Evolutionary conservation across 768 basidiomycete species (phyloP), one percentile per base, ranked within the genome.

Genomic region (Phaeotremella skinneri): DNA sequence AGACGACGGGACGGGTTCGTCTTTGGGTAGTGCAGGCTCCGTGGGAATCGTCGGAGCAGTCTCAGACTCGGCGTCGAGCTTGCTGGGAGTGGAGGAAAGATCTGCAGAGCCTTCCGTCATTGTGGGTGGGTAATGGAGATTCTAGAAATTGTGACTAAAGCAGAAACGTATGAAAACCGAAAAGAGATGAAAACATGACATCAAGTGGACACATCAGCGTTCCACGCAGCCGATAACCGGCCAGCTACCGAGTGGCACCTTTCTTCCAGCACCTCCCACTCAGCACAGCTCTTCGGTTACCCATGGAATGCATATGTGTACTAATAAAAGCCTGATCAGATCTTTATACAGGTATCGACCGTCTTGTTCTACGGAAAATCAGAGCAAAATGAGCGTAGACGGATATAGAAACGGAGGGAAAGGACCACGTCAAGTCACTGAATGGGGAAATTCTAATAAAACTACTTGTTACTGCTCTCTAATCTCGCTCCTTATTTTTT

Each of bases 391-490:
- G 43, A 20, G 21, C 7, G 21, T 7, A 20, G 9, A 45, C 11
- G 21, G 7, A 45, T 13, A 20, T 7, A 20, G 21, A 45, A 45
- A 21, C 13, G 21, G 20, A 45, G 23, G 23, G 43, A 21, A 20
- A 21, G 21, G 6, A 9, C 9, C 20, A 23, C 11, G 6, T 21
- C 6, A 45, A 45, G 23, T 7, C 11, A 45, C 21, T 39, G 37
- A 39, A 39, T 9, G n/a, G n/a, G n/a, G 37, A n/a, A 39, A 39
- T 9, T 45, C 43, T 45, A 45, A 45, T 45, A 23, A 41, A 54
- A 41, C 7, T 52, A n/a, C 13, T 21, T 23, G 30, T 52, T 30
- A 32, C 17, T n/a, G 30, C 16, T 25, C 49, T n/a, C 31, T 23
- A 23, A 50, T 48, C 17, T 23, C 49, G 25, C 9, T 5, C 6